Evolutionary conservation across 345 rosid genomes (phyloP), one percentile per base, ranked within the genome.

Genomic region (Draba incana): DNA sequence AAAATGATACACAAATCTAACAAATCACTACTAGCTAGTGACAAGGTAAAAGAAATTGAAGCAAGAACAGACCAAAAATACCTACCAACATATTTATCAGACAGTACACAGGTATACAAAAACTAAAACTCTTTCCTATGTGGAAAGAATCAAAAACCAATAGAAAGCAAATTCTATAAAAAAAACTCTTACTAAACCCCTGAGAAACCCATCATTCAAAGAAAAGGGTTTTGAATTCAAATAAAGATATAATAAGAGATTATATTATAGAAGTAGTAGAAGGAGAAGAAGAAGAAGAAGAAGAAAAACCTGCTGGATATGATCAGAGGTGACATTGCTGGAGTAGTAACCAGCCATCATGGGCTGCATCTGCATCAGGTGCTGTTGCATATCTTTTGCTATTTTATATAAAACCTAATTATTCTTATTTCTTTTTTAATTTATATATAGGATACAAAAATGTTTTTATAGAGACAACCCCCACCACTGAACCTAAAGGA

Each of bases 321-420:
- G 99, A 92, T 95, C 99, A 84, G 97, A 89, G 49, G 99, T 95
- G 87, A 95, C 99, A 93, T 92, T 94, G 92, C 83, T 92, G 72
- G 99, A 90, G 79, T 92, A 92, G 84, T 89, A 95, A 69, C 98
- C 86, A 75, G 98, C 96, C 98, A 95, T 95, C 97, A 88, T 86
- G 94, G 97, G 99, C 93, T 95, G 99, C 97, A 87, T 89, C 92
- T 94, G 98, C 93, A 89, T 89, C 95, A 91, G 99, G 96, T 91
- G 99, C 98, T 94, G 99, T 82, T 94, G 97, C 91, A 88, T 85
- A 72, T 85, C 76, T 84, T 81, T 75, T 77, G 76, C 68, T 69
- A 84, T 83, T 82, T 71, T 82, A 78, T 65, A 70, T 68, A 68
- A 68, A 68, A 55, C 51, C 77, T 66, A 37, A 59, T 66, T 51